Percentiles rank a stretch among this genome's conserved stretches.
These are phyloP conservation scores for Zopfia rhizophila DNA, from an alignment of 2,329 filamentous ascomycete genomes.

Conservation along the genomic window DNA sequence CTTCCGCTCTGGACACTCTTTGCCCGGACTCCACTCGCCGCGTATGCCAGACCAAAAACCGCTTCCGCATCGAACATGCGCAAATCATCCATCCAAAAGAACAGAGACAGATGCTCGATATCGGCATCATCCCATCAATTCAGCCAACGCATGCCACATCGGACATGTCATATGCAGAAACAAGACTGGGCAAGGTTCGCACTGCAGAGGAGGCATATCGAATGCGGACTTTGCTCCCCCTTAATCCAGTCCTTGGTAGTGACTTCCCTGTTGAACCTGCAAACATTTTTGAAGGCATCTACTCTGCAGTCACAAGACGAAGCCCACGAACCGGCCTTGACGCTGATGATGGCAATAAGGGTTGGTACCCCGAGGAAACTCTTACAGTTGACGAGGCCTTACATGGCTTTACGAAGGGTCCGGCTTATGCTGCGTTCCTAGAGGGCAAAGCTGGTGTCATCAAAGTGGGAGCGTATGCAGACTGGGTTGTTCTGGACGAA, in stretches of 20 bases:
- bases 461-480: constrained; percentile 69
- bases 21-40: constrained; percentile 57
- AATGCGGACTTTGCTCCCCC: constrained; percentile 69
- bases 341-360: constrained; percentile 57
- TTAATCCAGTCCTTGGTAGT: constrained; percentile 69
- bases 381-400: constrained; percentile 69
- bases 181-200: constrained; percentile 67
- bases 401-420: constrained; percentile 69
- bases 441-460: constrained; percentile 70
- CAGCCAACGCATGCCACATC: constrained; percentile 78
- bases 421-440: constrained; percentile 68
- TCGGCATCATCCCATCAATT: constrained; percentile 74
- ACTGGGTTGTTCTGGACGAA: constrained; percentile 75
- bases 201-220: constrained; percentile 70
- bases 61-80: constrained; percentile 76
- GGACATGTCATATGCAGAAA: constrained; percentile 74
- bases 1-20: constrained; percentile 63
- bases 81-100: constrained; percentile 76
- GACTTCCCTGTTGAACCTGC: constrained; percentile 79
- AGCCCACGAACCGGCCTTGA: constrained; percentile 62
- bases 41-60: constrained; percentile 64
- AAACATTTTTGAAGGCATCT: constrained; percentile 74
- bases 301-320: constrained; percentile 71
- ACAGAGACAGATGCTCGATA: constrained; percentile 66
- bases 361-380: constrained; percentile 70